Evolutionary conservation across 192 early-diverging fungal species (phyloP), one percentile per base, ranked within the genome.

Genomic region (Podila epicladia): DNA sequence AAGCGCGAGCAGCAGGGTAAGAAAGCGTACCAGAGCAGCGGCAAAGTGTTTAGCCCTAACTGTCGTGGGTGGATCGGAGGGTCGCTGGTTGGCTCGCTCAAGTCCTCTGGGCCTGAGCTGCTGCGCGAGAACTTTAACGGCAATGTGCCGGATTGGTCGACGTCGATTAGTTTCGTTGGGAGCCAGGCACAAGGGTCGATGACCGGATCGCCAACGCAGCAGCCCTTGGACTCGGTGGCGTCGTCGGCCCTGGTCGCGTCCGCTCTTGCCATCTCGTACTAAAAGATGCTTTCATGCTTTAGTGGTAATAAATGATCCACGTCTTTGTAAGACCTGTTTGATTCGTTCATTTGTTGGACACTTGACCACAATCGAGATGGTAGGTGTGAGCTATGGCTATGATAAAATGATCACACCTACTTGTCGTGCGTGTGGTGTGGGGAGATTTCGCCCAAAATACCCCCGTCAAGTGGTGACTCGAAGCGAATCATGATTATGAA

Each of bases 61-160:
- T 85, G 90, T n/a, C 85, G 93, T 1, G 80, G 88, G 9, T 97
- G 96, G 96, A 89, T 95, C 69, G 96, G 96, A 19, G 90, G 88
- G 9, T 95, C 95, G 28, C 74, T 97, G 50, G 87, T 92, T 6
- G 94, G 93, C 9, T 88, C 92, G 3, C 80, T 95, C 2, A 94
- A 93, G 69, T 88, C 93, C 32, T 91, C 89, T 2, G 91, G 91
- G 12, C 77, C 88, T 22, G 95, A 95, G 59, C 66, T 95, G 0
- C 62, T 83, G 9, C 82, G 86, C 45, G 93, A 93, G 28, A 90
- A 91, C 38, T 96, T 90, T 82, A 85, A 83, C 26, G 92, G 87
- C 17, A 74, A 77, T 12, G 83, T 93, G 5, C 86, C 91, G 24
- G 92, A 92, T 71, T 93, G 91, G 92, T 88, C 90, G n/a, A 78